Base-by-base conservation (phyloP, 805 yeast species). In the Saccharomycopsis amapae region DNA sequence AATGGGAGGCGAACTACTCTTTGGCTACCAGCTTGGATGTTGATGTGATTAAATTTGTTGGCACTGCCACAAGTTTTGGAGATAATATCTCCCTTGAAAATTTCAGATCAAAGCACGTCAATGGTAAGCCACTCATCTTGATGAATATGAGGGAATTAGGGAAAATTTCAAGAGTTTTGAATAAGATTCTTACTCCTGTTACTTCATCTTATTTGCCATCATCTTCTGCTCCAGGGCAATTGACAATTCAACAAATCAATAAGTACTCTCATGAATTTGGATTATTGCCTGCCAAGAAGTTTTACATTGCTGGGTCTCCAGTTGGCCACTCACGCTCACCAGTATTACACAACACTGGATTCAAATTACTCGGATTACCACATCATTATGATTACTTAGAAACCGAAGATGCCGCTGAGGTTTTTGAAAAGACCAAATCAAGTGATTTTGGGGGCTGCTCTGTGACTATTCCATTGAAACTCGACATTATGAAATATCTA, bases 261-360 rank as follows among this genome's bases (percentile, higher is more conserved):
- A 59, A 69, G 46, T 66, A 78, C 3, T 71, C 70, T 43, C 56
- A 73, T 13, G 64, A 71, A 31, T 67, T 85, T 52, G 96, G 96
- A 35, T 78, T 79, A n/a, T 68, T 78, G 51, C 63, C 5, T 51
- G 45, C 73, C 17, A 74, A 78, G 64, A 68, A 76, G 49, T 85
- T 79, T 56, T 84, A 73, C 62, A 78, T 89, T 49, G 81, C 80
- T 51, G 97, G 97, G 4, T 65, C 70, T 10, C 97, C 97, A 42
- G 73, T 89, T 46, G 63, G 75, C 6, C 96, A 89, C 62, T 88
- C 97, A 1, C 78, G 87, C 61, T 88, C 97, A 1, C 98, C 98
- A 36, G 67, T 73, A 15, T 71, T 93, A 55, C 98, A 93, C 65
- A 81, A 81, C 57, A 74, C 94, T 2, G 87, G 83, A 24, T 93